These are phyloP conservation scores for Beta corolliflora DNA, from an alignment of 179 eudicot species.

Conservation along the genomic window DNA sequence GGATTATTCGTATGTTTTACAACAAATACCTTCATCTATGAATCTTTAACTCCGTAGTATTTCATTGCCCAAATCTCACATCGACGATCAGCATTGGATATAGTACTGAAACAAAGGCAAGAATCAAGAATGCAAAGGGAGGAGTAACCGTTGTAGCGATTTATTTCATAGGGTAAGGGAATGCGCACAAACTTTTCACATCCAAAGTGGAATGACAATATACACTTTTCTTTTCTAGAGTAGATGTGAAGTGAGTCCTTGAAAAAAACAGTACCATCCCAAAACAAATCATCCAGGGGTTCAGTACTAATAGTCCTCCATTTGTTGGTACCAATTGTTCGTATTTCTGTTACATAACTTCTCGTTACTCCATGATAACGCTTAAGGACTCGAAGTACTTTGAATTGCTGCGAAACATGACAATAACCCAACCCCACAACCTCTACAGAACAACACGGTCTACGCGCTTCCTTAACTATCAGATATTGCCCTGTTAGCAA, in stretches of 20 bases:
- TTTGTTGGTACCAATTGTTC: neutral
- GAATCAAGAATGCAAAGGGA: neutral
- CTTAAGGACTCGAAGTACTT: neutral
- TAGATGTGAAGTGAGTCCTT: neutral
- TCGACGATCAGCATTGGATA: neutral
- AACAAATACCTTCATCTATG: conserved; percentile 13
- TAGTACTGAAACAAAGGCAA: neutral
- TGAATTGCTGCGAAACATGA: neutral
- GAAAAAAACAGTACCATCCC: neutral
- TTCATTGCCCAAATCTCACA: conserved; percentile 9
- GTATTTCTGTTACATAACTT: neutral
- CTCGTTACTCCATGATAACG: neutral
- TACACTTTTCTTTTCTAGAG: neutral
- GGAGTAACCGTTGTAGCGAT: neutral
- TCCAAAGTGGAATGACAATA: neutral
- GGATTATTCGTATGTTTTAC: neutral
- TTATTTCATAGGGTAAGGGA: neutral
- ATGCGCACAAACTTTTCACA: neutral
- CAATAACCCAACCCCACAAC: neutral
- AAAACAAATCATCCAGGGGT: neutral
- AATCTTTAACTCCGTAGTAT: neutral
- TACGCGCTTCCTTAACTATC: neutral
- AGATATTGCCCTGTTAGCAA: neutral
- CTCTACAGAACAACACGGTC: neutral
- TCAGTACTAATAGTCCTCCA: neutral